Percentiles rank a stretch among this genome's conserved stretches.
Conservation (phyloP, 257 asterid genomes). For the Leonotis leonurus region DNA sequence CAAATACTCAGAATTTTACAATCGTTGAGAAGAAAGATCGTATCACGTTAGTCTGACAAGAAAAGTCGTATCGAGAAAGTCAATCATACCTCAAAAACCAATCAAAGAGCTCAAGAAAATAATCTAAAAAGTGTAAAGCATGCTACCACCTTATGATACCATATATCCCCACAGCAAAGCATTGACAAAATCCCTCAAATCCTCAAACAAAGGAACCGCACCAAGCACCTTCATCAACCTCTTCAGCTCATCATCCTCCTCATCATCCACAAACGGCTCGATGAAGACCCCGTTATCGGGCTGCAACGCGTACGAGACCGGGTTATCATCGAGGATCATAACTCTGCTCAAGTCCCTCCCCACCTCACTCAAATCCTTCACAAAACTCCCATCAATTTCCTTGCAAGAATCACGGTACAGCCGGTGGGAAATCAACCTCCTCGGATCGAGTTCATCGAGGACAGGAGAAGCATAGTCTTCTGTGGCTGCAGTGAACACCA, state of each 20-base stretch:
- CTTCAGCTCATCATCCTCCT: conserved; percentile 60
- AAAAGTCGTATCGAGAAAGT: neutral
- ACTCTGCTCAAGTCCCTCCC: conserved; percentile 68
- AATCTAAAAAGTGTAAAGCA: neutral
- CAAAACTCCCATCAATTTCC: conserved; percentile 64
- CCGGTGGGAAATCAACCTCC: conserved; percentile 50
- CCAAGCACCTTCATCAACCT: conserved; percentile 48
- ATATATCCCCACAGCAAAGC: conserved; percentile 24
- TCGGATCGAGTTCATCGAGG: conserved; percentile 57
- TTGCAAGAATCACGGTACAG: conserved; percentile 74
- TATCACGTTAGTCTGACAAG: too few species aligned
- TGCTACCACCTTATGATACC: conserved; percentile 21
- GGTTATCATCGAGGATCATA: conserved; percentile 83
- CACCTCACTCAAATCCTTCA: conserved; percentile 62
- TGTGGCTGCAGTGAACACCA: conserved; percentile 81
- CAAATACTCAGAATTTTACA: too few species aligned
- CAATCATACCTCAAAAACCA: neutral
- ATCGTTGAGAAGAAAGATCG: too few species aligned
- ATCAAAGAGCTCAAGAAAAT: neutral
- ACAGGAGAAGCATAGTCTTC: conserved; percentile 84
- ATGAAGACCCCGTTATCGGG: conserved; percentile 72
- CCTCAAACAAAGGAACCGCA: conserved; percentile 46
- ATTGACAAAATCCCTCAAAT: conserved; percentile 58
- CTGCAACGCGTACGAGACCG: conserved; percentile 64
- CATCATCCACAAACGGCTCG: conserved; percentile 58